Evolutionary conservation across 83 land plant species (phyloP).

Genomic region (Picea mariana): DNA sequence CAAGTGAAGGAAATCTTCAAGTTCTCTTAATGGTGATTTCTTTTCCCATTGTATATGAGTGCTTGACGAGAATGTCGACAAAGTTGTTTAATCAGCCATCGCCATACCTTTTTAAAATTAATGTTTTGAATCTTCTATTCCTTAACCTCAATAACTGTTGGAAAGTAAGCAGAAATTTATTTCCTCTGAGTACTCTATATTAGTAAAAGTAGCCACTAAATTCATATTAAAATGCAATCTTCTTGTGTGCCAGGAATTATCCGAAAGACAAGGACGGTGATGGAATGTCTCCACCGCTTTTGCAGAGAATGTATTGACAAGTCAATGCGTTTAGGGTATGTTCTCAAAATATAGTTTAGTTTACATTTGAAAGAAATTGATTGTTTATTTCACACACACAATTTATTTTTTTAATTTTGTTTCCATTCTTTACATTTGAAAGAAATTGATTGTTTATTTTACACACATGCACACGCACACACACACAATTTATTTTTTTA

Average conservation of each 20-base stretch:
- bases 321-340: slow-evolving; percentile 83
- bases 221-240: not conserved
- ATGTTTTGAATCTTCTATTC: not conserved
- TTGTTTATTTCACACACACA: too few relatives aligned
- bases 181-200: too few relatives aligned
- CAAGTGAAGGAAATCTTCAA: not conserved
- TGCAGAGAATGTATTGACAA: slow-evolving; percentile 88
- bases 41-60: too few relatives aligned
- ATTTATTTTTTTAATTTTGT: too few relatives aligned
- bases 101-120: not conserved
- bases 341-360: slow-evolving; percentile 12
- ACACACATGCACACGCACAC: too few relatives aligned
- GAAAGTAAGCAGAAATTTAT: too few relatives aligned
- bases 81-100: not conserved
- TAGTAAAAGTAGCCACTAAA: too few relatives aligned
- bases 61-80: too few relatives aligned
- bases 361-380: slow-evolving; percentile 1
- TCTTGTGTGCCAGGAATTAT: slow-evolving; percentile 57
- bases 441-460: too few relatives aligned
- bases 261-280: slow-evolving; percentile 80
- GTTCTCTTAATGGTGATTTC: not conserved
- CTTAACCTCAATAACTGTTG: not conserved
- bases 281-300: slow-evolving; percentile 87
- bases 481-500: too few relatives aligned
- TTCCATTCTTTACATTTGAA: slow-evolving; percentile 3